Evolutionary conservation across 345 rosid genomes (phyloP), one percentile per base, ranked within the genome.

Genomic region (Eucalyptus dawsonii): DNA sequence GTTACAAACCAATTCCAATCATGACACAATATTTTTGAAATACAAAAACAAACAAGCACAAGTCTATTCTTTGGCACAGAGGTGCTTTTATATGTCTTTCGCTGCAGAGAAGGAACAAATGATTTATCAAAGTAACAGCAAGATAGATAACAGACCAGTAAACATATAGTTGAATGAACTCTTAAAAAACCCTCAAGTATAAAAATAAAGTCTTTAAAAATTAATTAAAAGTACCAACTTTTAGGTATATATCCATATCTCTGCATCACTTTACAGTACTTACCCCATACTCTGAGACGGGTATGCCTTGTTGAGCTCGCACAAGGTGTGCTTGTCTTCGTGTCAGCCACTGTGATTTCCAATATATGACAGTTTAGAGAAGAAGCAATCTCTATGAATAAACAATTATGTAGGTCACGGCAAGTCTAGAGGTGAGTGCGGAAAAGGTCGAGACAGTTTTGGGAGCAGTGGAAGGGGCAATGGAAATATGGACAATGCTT

Each of bases 251-350:
- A 12, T 21, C 14, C 27, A 76, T 21, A 40, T 40, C 27, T 76
- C 47, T 76, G 47, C 83, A 76, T 76, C 47, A 40, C 47, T 76
- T 21, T 40, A 86, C 34, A 17, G 88, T 53, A 93, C 92, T 91
- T 93, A 98, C 99, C 95, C 99, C 99, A 80, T 93, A 95, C 94
- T 98, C 99, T 90, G 99, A 98, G 86, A 95, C 89, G 40, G 98
- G 99, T 92, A 97, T 96, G 65, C 99, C 99, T 93, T 98, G 99
- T 91, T 97, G 99, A 86, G 98, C 99, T 87, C 99, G 99, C 69
- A 96, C 58, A 34, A 93, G 58, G 45, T 95, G 99, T 22, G 98
- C 99, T 76, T 96, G 94, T 92, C 99, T 97, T 91, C 99, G 93
- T 86, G 95, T 93, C 91, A 94, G 80, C 99, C 99, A 97, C 99